These are phyloP conservation scores for Fraxinus pennsylvanica DNA, from an alignment of 257 asterid genomes.

Conservation along the genomic window DNA sequence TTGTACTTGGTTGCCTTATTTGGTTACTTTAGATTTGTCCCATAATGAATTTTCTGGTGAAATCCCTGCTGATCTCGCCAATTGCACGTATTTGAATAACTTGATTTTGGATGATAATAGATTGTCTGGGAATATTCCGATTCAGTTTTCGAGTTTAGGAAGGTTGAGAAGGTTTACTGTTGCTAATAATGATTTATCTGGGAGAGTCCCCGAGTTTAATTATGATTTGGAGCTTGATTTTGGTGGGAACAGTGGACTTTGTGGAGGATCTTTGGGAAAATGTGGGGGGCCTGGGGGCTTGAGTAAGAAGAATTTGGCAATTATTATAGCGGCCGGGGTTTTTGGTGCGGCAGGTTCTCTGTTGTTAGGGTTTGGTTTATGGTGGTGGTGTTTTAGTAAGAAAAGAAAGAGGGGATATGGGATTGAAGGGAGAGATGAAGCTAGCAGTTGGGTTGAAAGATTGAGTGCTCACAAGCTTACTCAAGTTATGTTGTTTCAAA, in stretches of 20 bases:
- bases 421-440: slow-evolving; percentile 50
- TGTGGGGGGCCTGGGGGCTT: slow-evolving; percentile 14
- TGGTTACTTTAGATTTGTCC: slow-evolving; percentile 31
- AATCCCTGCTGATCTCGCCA: slow-evolving; percentile 16
- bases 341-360: slow-evolving; percentile 24
- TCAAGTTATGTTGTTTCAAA: slow-evolving; percentile 77
- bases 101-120: slow-evolving; percentile 13
- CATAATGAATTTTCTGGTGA: slow-evolving; percentile 20
- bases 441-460: slow-evolving; percentile 60
- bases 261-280: slow-evolving; percentile 29
- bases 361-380: slow-evolving; percentile 31
- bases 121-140: slow-evolving; percentile 25
- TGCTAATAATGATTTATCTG: slow-evolving; percentile 25
- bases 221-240: slow-evolving; percentile 18
- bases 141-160: slow-evolving; percentile 15
- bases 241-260: slow-evolving; percentile 27
- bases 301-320: slow-evolving; percentile 20
- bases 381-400: slow-evolving; percentile 44
- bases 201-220: slow-evolving; percentile 25
- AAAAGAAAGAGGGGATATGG: slow-evolving; percentile 66
- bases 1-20: slow-evolving; percentile 34
- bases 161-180: slow-evolving; percentile 25
- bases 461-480: slow-evolving; percentile 75
- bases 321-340: slow-evolving; percentile 32
- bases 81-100: slow-evolving; percentile 27